A percentile compares a stretch with the other conserved stretches of the same genome.
Evolutionary conservation across 352 stramenopile species (phyloP).

Genomic region (Saprolegnia diclina): DNA sequence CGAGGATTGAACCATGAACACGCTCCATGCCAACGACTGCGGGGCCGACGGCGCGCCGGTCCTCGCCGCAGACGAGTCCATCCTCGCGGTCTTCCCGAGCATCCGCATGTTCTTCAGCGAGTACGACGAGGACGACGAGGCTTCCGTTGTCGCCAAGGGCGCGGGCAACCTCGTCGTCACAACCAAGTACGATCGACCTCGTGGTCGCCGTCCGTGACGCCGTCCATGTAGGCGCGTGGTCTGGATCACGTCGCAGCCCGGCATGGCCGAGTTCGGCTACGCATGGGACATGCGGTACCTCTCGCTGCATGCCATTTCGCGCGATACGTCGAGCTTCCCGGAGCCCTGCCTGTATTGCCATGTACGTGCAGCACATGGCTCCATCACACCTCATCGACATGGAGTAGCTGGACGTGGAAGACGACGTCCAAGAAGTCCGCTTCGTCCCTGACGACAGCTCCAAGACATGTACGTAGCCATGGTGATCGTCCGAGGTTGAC

Average conservation of each 20-base stretch:
- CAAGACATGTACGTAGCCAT: slow-evolving; percentile 41
- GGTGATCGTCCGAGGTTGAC: neutral
- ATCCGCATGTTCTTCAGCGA: slow-evolving; percentile 21
- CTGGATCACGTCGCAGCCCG: slow-evolving; percentile 45
- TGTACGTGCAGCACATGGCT: slow-evolving; percentile 32
- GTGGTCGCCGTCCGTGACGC: neutral
- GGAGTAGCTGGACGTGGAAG: slow-evolving; percentile 49
- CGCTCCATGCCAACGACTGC: slow-evolving; percentile 17
- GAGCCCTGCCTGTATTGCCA: slow-evolving; percentile 77
- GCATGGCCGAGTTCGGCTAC: slow-evolving; percentile 42
- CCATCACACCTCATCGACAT: neutral
- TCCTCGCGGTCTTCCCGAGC: slow-evolving; percentile 14
- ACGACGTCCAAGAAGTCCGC: slow-evolving; percentile 56
- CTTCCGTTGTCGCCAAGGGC: slow-evolving; percentile 15
- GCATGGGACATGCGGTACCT: slow-evolving; percentile 66
- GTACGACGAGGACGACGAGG: slow-evolving; percentile 24
- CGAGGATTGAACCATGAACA: slow-evolving; percentile 10
- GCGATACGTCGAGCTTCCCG: slow-evolving; percentile 54
- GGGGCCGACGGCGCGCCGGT: slow-evolving; percentile 14
- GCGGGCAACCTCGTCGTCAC: slow-evolving; percentile 21
- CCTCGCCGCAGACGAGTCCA: slow-evolving; percentile 13
- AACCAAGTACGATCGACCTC: slow-evolving; percentile 1
- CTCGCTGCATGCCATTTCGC: slow-evolving; percentile 72
- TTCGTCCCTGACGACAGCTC: slow-evolving; percentile 57
- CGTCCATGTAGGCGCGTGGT: slow-evolving; percentile 41